Evolutionary conservation across 228 moss, liverwort and hornwort genomes (phyloP).

Genomic region (Sphagnum fallax): DNA sequence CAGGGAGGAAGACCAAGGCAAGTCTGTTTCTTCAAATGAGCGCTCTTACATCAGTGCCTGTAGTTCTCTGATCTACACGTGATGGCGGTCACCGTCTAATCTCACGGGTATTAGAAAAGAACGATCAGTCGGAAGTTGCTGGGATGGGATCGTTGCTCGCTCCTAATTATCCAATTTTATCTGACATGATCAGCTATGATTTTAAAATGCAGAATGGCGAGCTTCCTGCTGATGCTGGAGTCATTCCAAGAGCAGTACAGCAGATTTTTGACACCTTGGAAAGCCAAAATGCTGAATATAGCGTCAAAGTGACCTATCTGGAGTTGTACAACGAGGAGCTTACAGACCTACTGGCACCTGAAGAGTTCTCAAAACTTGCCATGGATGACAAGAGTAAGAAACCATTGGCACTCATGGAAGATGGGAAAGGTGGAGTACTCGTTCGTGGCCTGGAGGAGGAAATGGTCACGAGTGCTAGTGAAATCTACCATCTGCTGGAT

Average conservation of each 20-base stretch:
- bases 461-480: conserved; percentile 83
- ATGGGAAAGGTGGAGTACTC: conserved; percentile 94
- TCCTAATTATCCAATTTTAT: too few species aligned
- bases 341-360: conserved; percentile 89
- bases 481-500: conserved; percentile 86
- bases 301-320: conserved; percentile 89
- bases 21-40: neutral
- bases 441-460: conserved; percentile 96
- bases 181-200: too few species aligned
- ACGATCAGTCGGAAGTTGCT: too few species aligned
- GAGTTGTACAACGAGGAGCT: conserved; percentile 98
- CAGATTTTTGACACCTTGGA: conserved; percentile 96
- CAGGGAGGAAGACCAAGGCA: conserved; percentile 80
- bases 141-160: too few species aligned
- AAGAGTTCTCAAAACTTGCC: conserved; percentile 77
- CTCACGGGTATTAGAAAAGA: too few species aligned
- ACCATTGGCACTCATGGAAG: conserved; percentile 92
- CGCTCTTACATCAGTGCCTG: neutral
- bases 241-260: conserved; percentile 89
- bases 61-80: neutral
- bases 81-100: too few species aligned
- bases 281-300: conserved; percentile 86
- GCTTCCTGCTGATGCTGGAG: conserved; percentile 76
- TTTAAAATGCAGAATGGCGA: conserved; percentile 54
- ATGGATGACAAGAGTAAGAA: conserved; percentile 92